Conservation (phyloP, 441 rosid genomes). For the Populus trichocarpa region DNA sequence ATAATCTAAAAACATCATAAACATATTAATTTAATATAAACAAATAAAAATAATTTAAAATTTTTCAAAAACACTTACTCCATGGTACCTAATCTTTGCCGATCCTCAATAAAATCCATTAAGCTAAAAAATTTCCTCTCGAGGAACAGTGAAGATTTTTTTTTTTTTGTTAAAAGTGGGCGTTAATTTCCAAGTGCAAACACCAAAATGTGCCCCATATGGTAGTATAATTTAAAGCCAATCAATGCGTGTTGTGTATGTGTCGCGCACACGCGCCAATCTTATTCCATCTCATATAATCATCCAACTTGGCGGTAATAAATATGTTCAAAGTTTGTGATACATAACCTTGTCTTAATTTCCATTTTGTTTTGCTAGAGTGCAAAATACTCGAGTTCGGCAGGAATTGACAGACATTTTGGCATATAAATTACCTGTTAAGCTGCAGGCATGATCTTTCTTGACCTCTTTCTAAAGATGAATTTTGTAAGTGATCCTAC, state of each 20-base stretch:
- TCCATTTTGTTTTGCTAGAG: not conserved
- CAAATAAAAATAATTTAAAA: too few relatives aligned
- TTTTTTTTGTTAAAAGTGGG: not conserved
- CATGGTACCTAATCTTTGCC: not conserved
- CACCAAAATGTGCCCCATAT: not conserved
- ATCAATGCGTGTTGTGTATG: not conserved
- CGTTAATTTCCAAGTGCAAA: not conserved
- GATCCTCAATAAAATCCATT: not conserved
- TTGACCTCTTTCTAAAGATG: slow-evolving; percentile 43
- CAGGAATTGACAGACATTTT: not conserved
- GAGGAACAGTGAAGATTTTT: not conserved
- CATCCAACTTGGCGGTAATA: not conserved
- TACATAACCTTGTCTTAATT: not conserved
- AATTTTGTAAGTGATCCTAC: slow-evolving; percentile 40
- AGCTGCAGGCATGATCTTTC: slow-evolving; percentile 12
- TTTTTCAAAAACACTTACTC: too few relatives aligned
- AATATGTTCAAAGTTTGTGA: not conserved
- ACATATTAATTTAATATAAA: too few relatives aligned
- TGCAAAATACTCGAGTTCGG: not conserved
- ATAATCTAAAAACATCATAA: too few relatives aligned
- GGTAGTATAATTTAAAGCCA: not conserved
- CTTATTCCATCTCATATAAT: not conserved
- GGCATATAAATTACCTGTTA: not conserved
- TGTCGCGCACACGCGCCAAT: not conserved
- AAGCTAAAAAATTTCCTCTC: not conserved